Evolutionary conservation across 2,329 filamentous ascomycete species (phyloP).

Genomic region (Rutstroemia sydowiana): DNA sequence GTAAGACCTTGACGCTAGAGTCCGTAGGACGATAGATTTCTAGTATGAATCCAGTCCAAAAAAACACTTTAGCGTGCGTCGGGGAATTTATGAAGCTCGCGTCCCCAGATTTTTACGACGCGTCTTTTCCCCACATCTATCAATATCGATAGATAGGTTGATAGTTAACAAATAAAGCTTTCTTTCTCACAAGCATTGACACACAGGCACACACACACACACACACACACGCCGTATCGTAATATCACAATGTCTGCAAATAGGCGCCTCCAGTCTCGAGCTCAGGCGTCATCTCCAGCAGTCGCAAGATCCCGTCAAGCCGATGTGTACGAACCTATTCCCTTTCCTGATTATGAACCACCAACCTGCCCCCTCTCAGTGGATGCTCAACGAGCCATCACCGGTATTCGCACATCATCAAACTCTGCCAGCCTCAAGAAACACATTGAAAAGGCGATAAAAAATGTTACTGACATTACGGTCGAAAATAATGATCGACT

Average conservation of each 20-base stretch:
- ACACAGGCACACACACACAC: background rate
- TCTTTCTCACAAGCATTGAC: background rate
- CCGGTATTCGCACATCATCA: conserved; percentile 35
- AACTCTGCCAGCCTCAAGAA: conserved; percentile 38
- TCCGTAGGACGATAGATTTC: too few relatives aligned
- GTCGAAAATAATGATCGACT: conserved; percentile 50
- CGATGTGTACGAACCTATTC: conserved; percentile 15
- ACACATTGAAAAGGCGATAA: conserved; percentile 39
- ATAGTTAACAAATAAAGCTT: background rate
- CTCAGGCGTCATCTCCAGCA: conserved; percentile 18
- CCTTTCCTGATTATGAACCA: conserved; percentile 44
- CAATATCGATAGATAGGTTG: background rate
- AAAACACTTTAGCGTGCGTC: background rate
- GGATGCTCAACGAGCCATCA: conserved; percentile 39
- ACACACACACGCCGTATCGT: background rate
- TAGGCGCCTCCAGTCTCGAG: conserved; percentile 17
- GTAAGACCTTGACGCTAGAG: too few relatives aligned
- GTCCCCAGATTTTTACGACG: background rate
- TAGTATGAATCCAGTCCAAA: too few relatives aligned
- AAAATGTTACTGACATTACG: conserved; percentile 41
- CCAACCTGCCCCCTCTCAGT: conserved; percentile 44
- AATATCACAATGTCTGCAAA: conserved; percentile 17
- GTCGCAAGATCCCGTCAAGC: conserved; percentile 11
- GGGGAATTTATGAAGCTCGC: background rate
- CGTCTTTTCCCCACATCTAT: background rate